Base-by-base conservation (phyloP, 2,329 filamentous ascomycete species). In the Cercospora sesami region DNA sequence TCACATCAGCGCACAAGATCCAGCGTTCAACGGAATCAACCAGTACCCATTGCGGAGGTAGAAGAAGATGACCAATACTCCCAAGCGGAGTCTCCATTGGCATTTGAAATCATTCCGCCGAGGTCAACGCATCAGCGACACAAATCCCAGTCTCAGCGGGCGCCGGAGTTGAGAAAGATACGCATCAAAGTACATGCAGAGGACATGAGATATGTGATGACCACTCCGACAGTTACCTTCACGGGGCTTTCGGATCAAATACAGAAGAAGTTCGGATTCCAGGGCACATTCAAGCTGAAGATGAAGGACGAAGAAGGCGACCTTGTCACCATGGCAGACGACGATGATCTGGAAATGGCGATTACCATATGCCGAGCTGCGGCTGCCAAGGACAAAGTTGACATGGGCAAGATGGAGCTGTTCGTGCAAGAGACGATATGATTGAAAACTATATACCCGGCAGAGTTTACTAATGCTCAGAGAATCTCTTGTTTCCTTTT, bases 311-410 rank as follows among this genome's bases (percentile, higher is more conserved):
- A 98, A 73, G 91, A 92, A 73, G 91, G 91, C 3, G 94, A 98
- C 76, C 94, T 97, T 91, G 96, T 99, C 76, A 97, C 94, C 33
- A 90, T 99, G 87, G 93, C 91, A 31, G 95, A 99, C 79, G 92
- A 97, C 79, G 95, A 99, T 76, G 95, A 99, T 81, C 81, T 97
- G 70, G 94, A 98, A 61, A 91, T 97, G 88, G 89, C 92, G 30
- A 85, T 98, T 64, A 86, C 87, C 78, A 86, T 84, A 58, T 89
- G 90, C 6, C 86, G 86, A 60, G 82, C 60, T 18, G 73, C 71
- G 16, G 73, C 93, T 91, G 59, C 87, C 85, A 80, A 91, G 87
- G 90, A 94, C 77, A 87, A 89, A 74, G 85, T 86, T 70, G 94
- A 96, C 71, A 91, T 93, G 83, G 93, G 92, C 63, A 97, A 97